These are phyloP conservation scores for Sporothrix schenckii DNA, from an alignment of 2,329 filamentous ascomycete genomes.

Conservation along the genomic window DNA sequence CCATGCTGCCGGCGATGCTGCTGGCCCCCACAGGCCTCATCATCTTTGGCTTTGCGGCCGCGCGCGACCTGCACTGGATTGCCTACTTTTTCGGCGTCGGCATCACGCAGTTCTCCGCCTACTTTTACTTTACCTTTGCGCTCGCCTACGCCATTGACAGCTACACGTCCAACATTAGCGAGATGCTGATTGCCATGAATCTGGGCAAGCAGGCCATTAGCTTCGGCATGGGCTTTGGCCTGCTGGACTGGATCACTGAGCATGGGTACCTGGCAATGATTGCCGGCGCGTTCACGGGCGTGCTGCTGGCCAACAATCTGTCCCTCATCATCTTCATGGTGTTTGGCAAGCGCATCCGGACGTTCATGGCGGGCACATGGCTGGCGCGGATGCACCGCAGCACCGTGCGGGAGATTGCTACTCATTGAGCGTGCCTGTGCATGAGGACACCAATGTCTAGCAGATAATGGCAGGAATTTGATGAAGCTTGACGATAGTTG, in stretches of 20 bases:
- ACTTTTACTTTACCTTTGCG: constrained; percentile 61
- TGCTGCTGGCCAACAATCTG: constrained; percentile 56
- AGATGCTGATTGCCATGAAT: constrained; percentile 65
- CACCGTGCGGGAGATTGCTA: constrained; percentile 36
- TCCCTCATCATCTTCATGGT: constrained; percentile 54
- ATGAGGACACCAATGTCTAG: too few relatives aligned
- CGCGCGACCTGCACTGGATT: constrained; percentile 49
- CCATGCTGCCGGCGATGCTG: constrained; percentile 46
- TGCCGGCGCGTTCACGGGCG: constrained; percentile 52
- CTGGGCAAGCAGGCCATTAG: constrained; percentile 60
- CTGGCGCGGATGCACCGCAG: constrained; percentile 50
- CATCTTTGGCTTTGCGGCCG: constrained; percentile 48
- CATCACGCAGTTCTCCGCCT: constrained; percentile 54
- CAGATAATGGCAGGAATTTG: too few relatives aligned
- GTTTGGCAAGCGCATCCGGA: constrained; percentile 54
- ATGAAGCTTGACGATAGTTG: neutral
- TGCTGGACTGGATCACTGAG: constrained; percentile 55
- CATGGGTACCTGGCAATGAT: constrained; percentile 57
- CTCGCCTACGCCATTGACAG: constrained; percentile 64
- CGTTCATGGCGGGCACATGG: constrained; percentile 51
- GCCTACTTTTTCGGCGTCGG: constrained; percentile 54
- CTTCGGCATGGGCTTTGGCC: constrained; percentile 55
- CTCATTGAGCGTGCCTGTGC: constrained; percentile 39
- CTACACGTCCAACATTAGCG: constrained; percentile 61
- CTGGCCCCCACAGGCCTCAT: constrained; percentile 49